phyloP scores from a whole-genome alignment of 257 asterid genomes.

The Plantago major region DNA sequence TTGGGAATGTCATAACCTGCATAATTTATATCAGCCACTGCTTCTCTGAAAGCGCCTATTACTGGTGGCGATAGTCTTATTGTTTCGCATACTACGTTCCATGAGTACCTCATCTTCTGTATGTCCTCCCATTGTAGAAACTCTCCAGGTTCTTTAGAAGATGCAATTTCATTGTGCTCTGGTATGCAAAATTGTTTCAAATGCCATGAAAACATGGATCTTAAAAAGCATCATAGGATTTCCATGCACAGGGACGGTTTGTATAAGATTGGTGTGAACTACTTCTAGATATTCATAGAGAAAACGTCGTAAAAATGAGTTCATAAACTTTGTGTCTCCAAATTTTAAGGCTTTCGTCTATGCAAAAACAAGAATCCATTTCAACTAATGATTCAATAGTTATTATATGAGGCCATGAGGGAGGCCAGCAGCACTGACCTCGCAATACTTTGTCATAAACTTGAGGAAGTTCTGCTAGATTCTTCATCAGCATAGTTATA shows the following conservation, averaged over 20 bases:
- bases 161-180: conserved; percentile 65
- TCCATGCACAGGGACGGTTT: neutral
- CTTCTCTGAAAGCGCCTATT: conserved; percentile 61
- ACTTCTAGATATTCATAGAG: neutral
- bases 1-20: conserved; percentile 70
- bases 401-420: neutral
- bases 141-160: conserved; percentile 38
- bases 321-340: too few species aligned
- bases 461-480: conserved; percentile 55
- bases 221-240: neutral
- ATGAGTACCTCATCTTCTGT: conserved; percentile 81
- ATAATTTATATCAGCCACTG: conserved; percentile 44
- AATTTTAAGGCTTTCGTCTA: too few species aligned
- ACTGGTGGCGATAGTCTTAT: conserved; percentile 55
- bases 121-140: conserved; percentile 71
- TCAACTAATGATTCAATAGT: neutral
- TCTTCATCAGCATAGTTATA: conserved; percentile 50
- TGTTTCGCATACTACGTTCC: conserved; percentile 65
- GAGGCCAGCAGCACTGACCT: conserved; percentile 33
- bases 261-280: neutral
- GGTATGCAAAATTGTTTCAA: conserved; percentile 3
- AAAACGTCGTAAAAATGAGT: too few species aligned
- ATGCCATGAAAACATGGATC: neutral
- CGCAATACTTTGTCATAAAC: conserved; percentile 49
- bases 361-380: too few species aligned